Evolutionary conservation across 768 basidiomycete genomes (phyloP).

Genomic region (Tulasnella calospora): DNA sequence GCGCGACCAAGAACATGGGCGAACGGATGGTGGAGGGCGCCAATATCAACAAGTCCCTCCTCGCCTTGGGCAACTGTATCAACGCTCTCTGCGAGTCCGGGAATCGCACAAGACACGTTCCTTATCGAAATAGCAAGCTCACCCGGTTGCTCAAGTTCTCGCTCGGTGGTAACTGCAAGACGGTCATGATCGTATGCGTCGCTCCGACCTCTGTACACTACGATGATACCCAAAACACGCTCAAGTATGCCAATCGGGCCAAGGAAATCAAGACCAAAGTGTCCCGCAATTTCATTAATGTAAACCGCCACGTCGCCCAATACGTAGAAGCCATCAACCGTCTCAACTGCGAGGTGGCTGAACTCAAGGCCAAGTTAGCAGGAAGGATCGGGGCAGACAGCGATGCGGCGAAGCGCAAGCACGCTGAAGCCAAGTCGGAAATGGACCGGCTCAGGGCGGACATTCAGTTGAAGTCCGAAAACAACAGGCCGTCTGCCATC

Average conservation of each 20-base stretch:
- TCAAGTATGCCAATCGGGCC: slow-evolving; percentile 94
- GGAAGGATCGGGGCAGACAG: slow-evolving; percentile 61
- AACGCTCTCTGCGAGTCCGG: slow-evolving; percentile 96
- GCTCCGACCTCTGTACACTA: slow-evolving; percentile 94
- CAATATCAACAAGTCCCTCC: slow-evolving; percentile 97
- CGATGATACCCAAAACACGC: slow-evolving; percentile 97
- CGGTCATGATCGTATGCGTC: slow-evolving; percentile 98
- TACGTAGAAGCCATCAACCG: slow-evolving; percentile 93
- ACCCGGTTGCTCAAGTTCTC: slow-evolving; percentile 97
- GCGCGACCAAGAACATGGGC: slow-evolving; percentile 95
- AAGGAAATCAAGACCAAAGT: slow-evolving; percentile 97
- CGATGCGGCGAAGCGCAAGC: slow-evolving; percentile 61
- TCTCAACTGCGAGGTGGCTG: slow-evolving; percentile 74
- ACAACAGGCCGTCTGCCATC: slow-evolving; percentile 62
- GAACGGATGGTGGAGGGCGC: slow-evolving; percentile 98
- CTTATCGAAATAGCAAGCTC: slow-evolving; percentile 97
- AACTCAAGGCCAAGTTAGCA: slow-evolving; percentile 79
- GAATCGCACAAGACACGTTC: slow-evolving; percentile 80
- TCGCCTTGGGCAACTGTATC: slow-evolving; percentile 96
- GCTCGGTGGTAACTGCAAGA: slow-evolving; percentile 97
- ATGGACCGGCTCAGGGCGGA: slow-evolving; percentile 70
- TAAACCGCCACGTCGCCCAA: slow-evolving; percentile 89
- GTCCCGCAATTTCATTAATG: slow-evolving; percentile 90
- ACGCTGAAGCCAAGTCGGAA: slow-evolving; percentile 64
- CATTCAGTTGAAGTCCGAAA: slow-evolving; percentile 63